A percentile compares a stretch with the other conserved stretches of the same genome.
Conservation (phyloP, 805 yeast species). For the Saturnispora besseyi region DNA sequence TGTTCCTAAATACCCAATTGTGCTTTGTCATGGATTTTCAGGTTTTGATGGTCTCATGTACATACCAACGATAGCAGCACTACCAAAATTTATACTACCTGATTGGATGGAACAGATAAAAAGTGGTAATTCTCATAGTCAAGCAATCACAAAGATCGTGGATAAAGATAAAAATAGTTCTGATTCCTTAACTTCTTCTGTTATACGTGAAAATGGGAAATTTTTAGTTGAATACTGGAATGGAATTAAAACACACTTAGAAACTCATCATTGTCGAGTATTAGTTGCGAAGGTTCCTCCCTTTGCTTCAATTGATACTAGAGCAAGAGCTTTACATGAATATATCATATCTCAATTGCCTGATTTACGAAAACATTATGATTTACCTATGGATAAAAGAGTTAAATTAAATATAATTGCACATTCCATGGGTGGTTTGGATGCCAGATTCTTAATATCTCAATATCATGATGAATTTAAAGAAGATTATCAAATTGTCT, state of each 20-base stretch:
- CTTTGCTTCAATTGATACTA: slow-evolving; percentile 60
- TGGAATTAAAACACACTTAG: slow-evolving; percentile 60
- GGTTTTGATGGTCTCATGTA: slow-evolving; percentile 15
- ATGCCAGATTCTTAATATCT: slow-evolving; percentile 67
- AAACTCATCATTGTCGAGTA: slow-evolving; percentile 55
- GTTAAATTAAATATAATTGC: slow-evolving; percentile 66
- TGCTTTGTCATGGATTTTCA: slow-evolving; percentile 17
- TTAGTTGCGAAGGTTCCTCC: slow-evolving; percentile 75
- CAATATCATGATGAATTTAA: slow-evolving; percentile 39
- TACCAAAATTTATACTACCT: slow-evolving; percentile 5
- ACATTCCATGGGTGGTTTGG: slow-evolving; percentile 94
- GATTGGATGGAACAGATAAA: neutral
- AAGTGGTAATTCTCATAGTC: neutral
- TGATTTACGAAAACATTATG: slow-evolving; percentile 15
- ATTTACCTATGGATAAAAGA: slow-evolving; percentile 24
- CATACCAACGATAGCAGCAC: slow-evolving; percentile 5
- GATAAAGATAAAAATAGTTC: slow-evolving; percentile 8
- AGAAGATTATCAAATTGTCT: slow-evolving; percentile 39
- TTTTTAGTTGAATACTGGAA: slow-evolving; percentile 65
- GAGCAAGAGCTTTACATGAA: slow-evolving; percentile 51
- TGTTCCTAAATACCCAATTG: slow-evolving; percentile 24
- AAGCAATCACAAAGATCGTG: slow-evolving; percentile 2
- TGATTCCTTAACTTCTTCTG: neutral
- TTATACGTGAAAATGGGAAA: slow-evolving; percentile 21
- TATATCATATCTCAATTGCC: slow-evolving; percentile 33